Base-by-base conservation (phyloP, 495 filamentous ascomycete genomes). In the Tuber brumale region DNA sequence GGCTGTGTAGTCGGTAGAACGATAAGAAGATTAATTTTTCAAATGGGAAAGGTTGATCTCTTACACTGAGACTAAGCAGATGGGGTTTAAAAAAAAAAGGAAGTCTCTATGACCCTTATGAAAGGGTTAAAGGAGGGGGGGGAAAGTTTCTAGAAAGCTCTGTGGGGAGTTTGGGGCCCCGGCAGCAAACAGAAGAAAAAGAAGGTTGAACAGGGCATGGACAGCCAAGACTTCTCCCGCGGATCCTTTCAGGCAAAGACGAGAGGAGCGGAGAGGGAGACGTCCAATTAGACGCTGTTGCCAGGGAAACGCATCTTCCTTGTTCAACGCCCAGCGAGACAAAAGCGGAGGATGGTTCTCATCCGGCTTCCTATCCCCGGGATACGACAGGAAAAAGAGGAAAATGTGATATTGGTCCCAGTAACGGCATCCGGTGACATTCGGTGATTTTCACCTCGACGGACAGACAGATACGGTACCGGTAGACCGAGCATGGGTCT, bases 131-230 rank as follows among this genome's bases (percentile, higher is more conserved):
- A 66, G 27, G 57, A 66, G 57, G 57, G 57, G 57, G 57, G 57
- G 27, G 19, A 31, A 35, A 27, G 57, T 31, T 66, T 66, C 31
- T 66, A 66, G 57, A 66, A 66, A 66, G 57, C 31, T 66, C 31
- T 66, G 14, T 66, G 4, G 57, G 57, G 57, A 66, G 31, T 66
- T 66, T 66, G 16, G 57, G n/a, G 57, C 18, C 27, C 57, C 3
- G 31, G 57, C 57, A 66, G 57, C 57, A 66, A 66, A 66, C 57
- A 35, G 57, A 35, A 66, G 23, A 35, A 57, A 57, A 57, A 57
- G 19, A 66, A 66, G 57, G 27, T 66, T 35, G 27, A 66, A 66
- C 57, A 16, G 57, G 57, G n/a, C 57, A 16, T 35, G 57, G 27
- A 16, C 12, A 66, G 57, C 57, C 57, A 66, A 66, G 57, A 66